Evolutionary conservation across 345 rosid species (phyloP).

Genomic region (Hirschfeldia incana): DNA sequence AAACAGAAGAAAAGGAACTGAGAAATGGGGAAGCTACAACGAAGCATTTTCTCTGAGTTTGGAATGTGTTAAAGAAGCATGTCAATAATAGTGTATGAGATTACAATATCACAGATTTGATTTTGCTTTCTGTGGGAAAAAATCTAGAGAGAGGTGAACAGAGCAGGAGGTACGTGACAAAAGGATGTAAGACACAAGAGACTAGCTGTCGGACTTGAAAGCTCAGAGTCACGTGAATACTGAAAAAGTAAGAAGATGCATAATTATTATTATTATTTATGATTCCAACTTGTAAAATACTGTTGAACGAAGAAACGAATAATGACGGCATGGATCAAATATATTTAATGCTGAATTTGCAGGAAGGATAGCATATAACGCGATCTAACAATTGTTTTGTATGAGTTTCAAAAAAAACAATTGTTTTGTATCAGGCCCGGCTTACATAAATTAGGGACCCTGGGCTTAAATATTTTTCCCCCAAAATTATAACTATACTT

Average conservation of each 20-base stretch:
- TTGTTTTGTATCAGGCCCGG: slow-evolving; percentile 16
- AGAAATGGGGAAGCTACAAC: slow-evolving; percentile 27
- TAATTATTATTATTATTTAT: slow-evolving; percentile 17
- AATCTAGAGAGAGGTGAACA: slow-evolving; percentile 17
- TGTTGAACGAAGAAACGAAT: slow-evolving; percentile 13
- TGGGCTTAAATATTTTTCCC: no score
- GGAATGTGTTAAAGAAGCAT: slow-evolving; percentile 23
- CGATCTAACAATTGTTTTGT: slow-evolving; percentile 1
- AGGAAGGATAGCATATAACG: neutral
- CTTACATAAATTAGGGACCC: no score
- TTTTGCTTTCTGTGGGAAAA: neutral
- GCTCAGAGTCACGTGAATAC: slow-evolving; percentile 74
- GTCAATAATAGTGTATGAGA: neutral
- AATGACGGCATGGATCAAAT: neutral
- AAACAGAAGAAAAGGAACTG: slow-evolving; percentile 11
- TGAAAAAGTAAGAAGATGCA: slow-evolving; percentile 14
- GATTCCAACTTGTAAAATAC: slow-evolving; percentile 12
- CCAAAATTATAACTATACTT: no score
- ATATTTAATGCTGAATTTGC: slow-evolving; percentile 12
- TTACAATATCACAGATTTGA: slow-evolving; percentile 11
- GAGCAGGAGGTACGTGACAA: slow-evolving; percentile 50
- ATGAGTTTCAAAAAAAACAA: no score
- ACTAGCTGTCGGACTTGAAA: slow-evolving; percentile 52
- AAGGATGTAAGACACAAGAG: slow-evolving; percentile 40
- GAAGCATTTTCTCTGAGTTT: slow-evolving; percentile 36